Evolutionary conservation across 2,329 filamentous ascomycete species (phyloP).

Genomic region (Endocalyx cinctus): DNA sequence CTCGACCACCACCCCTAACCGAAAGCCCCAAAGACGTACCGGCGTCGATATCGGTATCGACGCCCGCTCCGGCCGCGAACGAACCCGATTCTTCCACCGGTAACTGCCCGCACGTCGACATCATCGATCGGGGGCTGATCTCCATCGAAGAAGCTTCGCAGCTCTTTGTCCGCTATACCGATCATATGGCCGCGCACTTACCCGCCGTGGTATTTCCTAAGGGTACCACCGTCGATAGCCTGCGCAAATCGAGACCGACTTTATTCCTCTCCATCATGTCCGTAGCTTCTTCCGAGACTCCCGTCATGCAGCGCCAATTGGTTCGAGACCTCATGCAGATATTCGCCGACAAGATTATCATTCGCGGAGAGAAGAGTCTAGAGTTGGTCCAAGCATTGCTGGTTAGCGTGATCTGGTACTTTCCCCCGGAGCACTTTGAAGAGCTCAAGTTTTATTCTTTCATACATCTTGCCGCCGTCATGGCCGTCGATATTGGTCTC

Average conservation of each 20-base stretch:
- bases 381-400: constrained; percentile 78
- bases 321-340: constrained; percentile 66
- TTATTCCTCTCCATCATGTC: constrained; percentile 70
- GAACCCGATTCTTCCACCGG: no score
- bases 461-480: constrained; percentile 73
- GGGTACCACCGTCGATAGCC: constrained; percentile 47
- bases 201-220: constrained; percentile 58
- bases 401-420: constrained; percentile 77
- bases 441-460: constrained; percentile 89
- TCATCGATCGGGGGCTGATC: constrained; percentile 57
- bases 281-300: constrained; percentile 55
- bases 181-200: constrained; percentile 56
- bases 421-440: constrained; percentile 75
- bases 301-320: constrained; percentile 54
- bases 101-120: constrained; percentile 35
- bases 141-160: constrained; percentile 49
- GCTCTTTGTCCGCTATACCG: constrained; percentile 55
- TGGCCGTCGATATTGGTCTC: constrained; percentile 80
- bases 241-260: constrained; percentile 56
- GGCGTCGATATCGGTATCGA: constrained; percentile 9
- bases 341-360: constrained; percentile 69
- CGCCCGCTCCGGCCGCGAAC: no score
- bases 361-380: constrained; percentile 73
- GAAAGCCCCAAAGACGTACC: constrained; percentile 19
- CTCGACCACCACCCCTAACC: constrained; percentile 9